A percentile compares a stretch with the other conserved stretches of the same genome.
phyloP scores from a whole-genome alignment of 148 eudicot species.

The Rhododendron griersonianum region DNA sequence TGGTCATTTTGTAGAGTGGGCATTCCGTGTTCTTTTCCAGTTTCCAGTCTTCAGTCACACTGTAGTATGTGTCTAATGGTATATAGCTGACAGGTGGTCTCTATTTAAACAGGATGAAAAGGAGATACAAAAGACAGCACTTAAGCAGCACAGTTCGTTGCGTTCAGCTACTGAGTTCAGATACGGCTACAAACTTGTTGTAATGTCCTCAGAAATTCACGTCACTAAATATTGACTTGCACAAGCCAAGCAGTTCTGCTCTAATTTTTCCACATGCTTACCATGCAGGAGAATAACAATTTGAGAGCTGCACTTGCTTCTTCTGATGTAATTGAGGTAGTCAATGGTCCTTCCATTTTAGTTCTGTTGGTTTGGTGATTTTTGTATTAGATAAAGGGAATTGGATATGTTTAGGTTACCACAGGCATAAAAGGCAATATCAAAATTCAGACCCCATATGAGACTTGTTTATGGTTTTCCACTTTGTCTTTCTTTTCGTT shows the following conservation, averaged over 20 bases:
- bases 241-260: not conserved
- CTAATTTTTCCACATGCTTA: not conserved
- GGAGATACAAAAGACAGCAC: conserved; percentile 71
- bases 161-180: conserved; percentile 68
- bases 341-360: not conserved
- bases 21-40: not conserved
- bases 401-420: not conserved
- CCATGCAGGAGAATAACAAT: conserved; percentile 69
- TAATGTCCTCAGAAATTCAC: conserved; percentile 36
- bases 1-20: not conserved
- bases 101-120: conserved; percentile 72
- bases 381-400: not conserved
- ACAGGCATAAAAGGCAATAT: not conserved
- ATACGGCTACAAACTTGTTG: conserved; percentile 95
- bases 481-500: not conserved
- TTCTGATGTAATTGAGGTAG: conserved; percentile 77
- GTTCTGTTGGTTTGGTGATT: not conserved
- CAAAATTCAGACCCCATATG: not conserved
- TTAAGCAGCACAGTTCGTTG: conserved; percentile 64
- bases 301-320: conserved; percentile 63
- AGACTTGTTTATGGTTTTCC: not conserved
- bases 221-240: not conserved
- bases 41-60: not conserved
- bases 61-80: not conserved
- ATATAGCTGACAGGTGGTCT: conserved; percentile 11